Conservation (phyloP, 441 rosid genomes). For the Populus hybrid region DNA sequence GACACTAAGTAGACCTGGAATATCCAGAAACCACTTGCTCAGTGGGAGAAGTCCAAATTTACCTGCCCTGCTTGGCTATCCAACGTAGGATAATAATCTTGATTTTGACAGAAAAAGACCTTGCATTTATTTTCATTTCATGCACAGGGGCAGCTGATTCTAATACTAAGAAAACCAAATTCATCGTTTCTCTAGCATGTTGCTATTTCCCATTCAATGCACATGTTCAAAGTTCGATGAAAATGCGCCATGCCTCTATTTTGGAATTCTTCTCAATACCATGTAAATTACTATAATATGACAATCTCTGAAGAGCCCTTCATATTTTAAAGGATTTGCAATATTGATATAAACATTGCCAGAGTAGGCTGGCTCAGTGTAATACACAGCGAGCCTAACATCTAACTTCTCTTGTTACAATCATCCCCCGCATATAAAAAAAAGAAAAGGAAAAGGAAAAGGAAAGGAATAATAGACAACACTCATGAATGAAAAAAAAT, state of each 20-base stretch:
- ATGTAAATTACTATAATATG: not conserved
- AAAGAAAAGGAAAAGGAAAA: too few relatives aligned
- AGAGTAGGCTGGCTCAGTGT: not conserved
- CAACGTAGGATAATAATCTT: too few relatives aligned
- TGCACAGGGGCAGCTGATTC: not conserved
- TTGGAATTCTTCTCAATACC: not conserved
- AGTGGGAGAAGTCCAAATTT: too few relatives aligned
- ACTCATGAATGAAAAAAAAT: not conserved
- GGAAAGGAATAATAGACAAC: not conserved
- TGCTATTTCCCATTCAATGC: not conserved
- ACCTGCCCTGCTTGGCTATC: too few relatives aligned
- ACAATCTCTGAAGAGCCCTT: not conserved
- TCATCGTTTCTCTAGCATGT: not conserved
- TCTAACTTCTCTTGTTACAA: not conserved
- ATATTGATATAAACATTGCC: not conserved
- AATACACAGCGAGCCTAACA: not conserved
- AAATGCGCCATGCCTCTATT: not conserved
- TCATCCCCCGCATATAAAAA: not conserved
- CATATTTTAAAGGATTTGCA: not conserved
- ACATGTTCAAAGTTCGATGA: not conserved
- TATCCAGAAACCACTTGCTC: too few relatives aligned
- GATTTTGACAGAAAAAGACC: not conserved
- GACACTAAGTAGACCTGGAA: too few relatives aligned
- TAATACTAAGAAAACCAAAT: not conserved
- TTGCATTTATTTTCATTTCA: not conserved